Conservation (phyloP, 805 yeast genomes). For the Clavispora phyllophila region DNA sequence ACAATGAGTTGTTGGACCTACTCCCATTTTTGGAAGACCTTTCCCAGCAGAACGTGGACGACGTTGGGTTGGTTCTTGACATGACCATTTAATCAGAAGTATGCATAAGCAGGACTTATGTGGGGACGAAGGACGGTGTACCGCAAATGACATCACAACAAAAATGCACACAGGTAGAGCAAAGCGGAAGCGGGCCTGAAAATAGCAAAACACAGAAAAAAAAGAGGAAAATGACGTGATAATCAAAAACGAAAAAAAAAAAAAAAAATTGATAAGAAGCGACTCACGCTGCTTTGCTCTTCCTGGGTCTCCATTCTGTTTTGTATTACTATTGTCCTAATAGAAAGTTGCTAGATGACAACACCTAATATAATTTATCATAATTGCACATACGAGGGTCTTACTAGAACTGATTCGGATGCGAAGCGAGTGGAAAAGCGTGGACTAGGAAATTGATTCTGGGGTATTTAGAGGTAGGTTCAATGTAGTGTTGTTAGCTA, state of each 20-base stretch:
- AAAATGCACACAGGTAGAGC: background rate
- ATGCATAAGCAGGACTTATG: slow-evolving; percentile 18
- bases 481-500: too few species aligned
- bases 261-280: background rate
- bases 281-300: background rate
- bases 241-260: background rate
- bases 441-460: too few species aligned
- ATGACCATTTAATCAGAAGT: slow-evolving; percentile 42
- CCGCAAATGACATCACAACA: background rate
- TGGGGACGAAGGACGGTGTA: slow-evolving; percentile 3
- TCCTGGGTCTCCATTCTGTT: background rate
- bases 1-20: slow-evolving; percentile 88
- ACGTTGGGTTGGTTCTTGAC: slow-evolving; percentile 82
- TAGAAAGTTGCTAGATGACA: slow-evolving; percentile 1
- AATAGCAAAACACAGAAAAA: background rate
- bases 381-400: too few species aligned
- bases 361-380: background rate
- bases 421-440: too few species aligned
- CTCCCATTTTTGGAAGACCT: slow-evolving; percentile 87
- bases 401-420: too few species aligned
- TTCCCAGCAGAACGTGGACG: slow-evolving; percentile 66
- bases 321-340: background rate
- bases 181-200: background rate
- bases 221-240: background rate
- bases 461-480: too few species aligned